Evolutionary conservation across 768 basidiomycete species (phyloP), one percentile per base, ranked within the genome.

Genomic region (Rhodotorula sphaerocarpa): DNA sequence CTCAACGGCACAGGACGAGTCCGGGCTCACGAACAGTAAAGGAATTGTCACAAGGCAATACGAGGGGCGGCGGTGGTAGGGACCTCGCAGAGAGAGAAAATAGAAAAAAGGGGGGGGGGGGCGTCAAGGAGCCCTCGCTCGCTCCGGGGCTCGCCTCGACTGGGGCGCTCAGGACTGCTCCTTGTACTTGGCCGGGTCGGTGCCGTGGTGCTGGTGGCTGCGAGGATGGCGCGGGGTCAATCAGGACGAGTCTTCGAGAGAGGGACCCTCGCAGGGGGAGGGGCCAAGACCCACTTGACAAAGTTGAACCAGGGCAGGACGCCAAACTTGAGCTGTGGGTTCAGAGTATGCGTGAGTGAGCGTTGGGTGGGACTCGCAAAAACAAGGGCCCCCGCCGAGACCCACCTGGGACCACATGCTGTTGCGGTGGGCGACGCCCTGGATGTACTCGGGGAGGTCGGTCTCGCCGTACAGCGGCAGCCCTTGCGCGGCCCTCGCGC

Each of bases 381-480:
- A 2, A 2, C 21, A 27, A 28, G 27, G 16, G 27, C 18, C 7
- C 18, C 14, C 7, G 23, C n/a, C 16, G 45, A 11, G n/a, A n/a
- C n/a, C n/a, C n/a, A n/a, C n/a, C n/a, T n/a, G n/a, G 57, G 50
- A 88, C 80, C 85, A 93, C 18, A 81, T 84, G 16, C 89, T 92
- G 79, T 96, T 96, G 70, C 87, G 80, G 75, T 84, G 81, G 41
- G 93, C 91, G 57, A 86, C 82, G 59, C 80, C 84, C 76, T 95
- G 90, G 48, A 95, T 83, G 85, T 89, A 92, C 52, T 76, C 79
- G 15, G 86, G 86, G 73, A 95, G 84, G 69, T 81, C 80, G 16
- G 87, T 89, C 72, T 84, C 80, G 62, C 92, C 91, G 72, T 93
- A 88, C 53, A 96, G 75, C 15, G 91, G 84, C 76, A 89, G 84